phyloP scores from a whole-genome alignment of 495 filamentous ascomycete species.

The Penicillium antarcticum region DNA sequence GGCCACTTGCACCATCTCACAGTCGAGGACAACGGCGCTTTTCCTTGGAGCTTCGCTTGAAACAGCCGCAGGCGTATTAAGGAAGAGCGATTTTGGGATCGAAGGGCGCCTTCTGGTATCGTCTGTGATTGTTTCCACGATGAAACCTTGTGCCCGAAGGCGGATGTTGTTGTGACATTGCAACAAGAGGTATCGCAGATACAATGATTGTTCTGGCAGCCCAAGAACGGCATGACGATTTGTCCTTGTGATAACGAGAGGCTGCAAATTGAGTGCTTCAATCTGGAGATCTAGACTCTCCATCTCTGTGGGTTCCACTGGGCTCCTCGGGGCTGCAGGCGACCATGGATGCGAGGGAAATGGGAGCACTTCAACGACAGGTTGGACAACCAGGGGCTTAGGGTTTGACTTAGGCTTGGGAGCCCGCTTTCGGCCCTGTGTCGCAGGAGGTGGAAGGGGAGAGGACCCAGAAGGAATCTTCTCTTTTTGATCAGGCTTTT shows the following conservation, averaged over 20 bases:
- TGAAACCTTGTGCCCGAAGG: neutral
- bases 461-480: neutral
- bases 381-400: neutral
- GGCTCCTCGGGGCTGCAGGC: too few relatives aligned
- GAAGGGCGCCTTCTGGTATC: neutral
- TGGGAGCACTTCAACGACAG: neutral
- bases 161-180: neutral
- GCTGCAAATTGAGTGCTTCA: too few relatives aligned
- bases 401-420: neutral
- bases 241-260: too few relatives aligned
- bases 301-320: too few relatives aligned
- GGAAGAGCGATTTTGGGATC: slow-evolving; percentile 1
- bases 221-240: neutral
- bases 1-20: slow-evolving; percentile 30
- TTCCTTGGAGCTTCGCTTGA: neutral
- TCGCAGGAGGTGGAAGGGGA: neutral
- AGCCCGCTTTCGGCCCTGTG: neutral
- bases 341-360: neutral
- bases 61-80: neutral
- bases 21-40: slow-evolving; percentile 29
- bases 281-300: too few relatives aligned
- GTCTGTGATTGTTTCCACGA: neutral
- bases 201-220: neutral
- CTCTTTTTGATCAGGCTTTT: neutral
- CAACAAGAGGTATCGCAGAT: neutral